Evolutionary conservation across 2,329 filamentous ascomycete genomes (phyloP), one percentile per base, ranked within the genome.

Genomic region (Monascus ruber): DNA sequence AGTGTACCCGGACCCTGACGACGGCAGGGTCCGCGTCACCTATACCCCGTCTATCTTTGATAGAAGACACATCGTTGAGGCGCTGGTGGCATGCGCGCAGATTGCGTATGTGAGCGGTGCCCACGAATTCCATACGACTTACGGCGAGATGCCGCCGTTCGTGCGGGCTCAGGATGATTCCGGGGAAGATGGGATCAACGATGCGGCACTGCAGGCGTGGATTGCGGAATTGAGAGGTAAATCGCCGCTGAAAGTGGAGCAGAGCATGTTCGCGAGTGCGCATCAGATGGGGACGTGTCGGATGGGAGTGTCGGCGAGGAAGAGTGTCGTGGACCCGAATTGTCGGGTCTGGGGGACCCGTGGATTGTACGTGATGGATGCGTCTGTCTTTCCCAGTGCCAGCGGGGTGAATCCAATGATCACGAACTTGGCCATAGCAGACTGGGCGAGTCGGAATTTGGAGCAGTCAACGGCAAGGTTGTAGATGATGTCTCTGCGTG

Each of bases 51-150:
- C 81, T 17, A 66, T 71, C 17, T 81, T 82, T 51, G 89, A 95
- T 63, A 73, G 79, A 36, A 72, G 73, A 26, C 74, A 87, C 59
- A 74, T 82, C 24, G 59, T 89, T 11, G 77, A 85, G 55, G 86
- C 84, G 6, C 52, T 86, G 5, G 58, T 88, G 36, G 83, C 77
- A 2, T 66, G 82, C 2, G 79, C 81, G 28, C 85, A 87, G 57
- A 79, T 94, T 32, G 76, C 80, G 45, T 89, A 87, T 57, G 74
- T 86, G 34, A 72, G 77, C 32, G 86, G 87, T 24, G 89, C 88
- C 0, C 70, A 66, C n/a, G 85, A 94, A 61, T 88, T 95, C 54
- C 76, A 81, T 54, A 69, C 79, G 0, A 67, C 71, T 3, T 69
- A 84, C 17, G 72, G 76, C 0, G 77, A 76, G 6, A 58, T 85